Conservation (phyloP, 1,284 basidiomycete species). For the Ganoderma sp. region DNA sequence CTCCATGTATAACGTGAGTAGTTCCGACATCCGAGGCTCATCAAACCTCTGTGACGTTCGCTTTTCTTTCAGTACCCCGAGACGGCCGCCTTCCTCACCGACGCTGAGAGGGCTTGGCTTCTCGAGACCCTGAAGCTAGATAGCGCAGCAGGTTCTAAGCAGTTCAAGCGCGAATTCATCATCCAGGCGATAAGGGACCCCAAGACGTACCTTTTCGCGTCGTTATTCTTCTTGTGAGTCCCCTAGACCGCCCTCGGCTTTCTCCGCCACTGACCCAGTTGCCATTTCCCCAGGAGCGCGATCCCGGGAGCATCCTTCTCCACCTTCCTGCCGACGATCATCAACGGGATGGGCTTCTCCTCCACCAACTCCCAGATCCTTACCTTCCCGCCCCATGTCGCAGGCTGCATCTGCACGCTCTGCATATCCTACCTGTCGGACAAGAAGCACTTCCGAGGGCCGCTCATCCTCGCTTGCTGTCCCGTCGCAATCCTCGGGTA, state of each 20-base stretch:
- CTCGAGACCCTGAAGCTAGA: conserved; percentile 41
- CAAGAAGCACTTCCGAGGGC: conserved; percentile 44
- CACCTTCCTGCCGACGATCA: conserved; percentile 40
- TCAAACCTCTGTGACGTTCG: neutral
- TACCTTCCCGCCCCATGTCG: conserved; percentile 31
- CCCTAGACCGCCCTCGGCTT: conserved; percentile 36
- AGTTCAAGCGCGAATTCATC: conserved; percentile 36
- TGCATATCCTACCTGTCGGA: conserved; percentile 17
- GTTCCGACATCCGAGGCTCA: neutral
- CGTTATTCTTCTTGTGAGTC: conserved; percentile 28
- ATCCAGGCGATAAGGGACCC: conserved; percentile 35
- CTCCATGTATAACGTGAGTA: conserved; percentile 17
- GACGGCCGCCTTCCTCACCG: conserved; percentile 36
- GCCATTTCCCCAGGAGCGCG: conserved; percentile 50
- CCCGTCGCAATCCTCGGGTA: conserved; percentile 65
- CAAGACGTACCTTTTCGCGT: conserved; percentile 50
- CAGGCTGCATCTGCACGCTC: conserved; percentile 26
- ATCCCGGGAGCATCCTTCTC: conserved; percentile 26
- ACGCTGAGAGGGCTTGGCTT: conserved; percentile 41
- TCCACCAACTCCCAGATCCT: conserved; percentile 36
- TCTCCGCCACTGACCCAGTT: conserved; percentile 34
- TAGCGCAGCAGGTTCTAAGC: conserved; percentile 26
- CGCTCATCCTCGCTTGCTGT: conserved; percentile 61
- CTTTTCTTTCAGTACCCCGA: conserved; percentile 5
- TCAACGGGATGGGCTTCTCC: conserved; percentile 39